Evolutionary conservation across 768 basidiomycete genomes (phyloP), one percentile per base, ranked within the genome.

Genomic region (Hypsizygus marmoreus): DNA sequence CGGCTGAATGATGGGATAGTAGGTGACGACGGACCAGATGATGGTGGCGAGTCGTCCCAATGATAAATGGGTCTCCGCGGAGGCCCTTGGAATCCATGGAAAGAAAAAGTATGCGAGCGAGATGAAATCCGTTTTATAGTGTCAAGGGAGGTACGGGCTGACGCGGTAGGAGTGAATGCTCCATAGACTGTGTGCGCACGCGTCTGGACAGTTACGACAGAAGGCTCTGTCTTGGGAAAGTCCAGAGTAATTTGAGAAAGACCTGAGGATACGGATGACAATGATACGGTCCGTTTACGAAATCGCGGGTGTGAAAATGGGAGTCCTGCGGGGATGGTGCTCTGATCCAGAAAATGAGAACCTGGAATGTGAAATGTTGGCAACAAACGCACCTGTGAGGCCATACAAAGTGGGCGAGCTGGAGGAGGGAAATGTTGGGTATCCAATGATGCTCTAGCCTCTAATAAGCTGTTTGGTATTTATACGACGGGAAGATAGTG

Each of bases 1-100:
- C 75, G 74, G 40, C 62, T 72, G 50, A 77, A 74, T n/a, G 74
- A 71, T 13, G 61, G 60, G 12, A 61, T 51, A 17, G 45, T 51
- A 24, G 59, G 55, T 5, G 59, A 58, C 2, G 59, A 39, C 4
- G 43, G 46, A 14, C 36, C 49, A 19, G 59, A 60, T 9, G 59
- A 54, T 24, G 49, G 36, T 28, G 57, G 51, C 1, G 57, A 57
- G 44, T 61, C 53, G 7, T 23, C 38, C 47, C 46, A 53, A 9
- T 31, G 25, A 9, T n/a, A 47, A 22, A 40, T 41, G 4, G 26
- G 19, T 36, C 46, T 33, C 19, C 40, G 46, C 22, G 49, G 48
- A 38, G 6, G 49, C 7, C 16, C 24, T 7, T 34, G 45, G 38
- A 26, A 30, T 25, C 30, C 22, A 5, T 28, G 39, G 25, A 49